Percentiles rank a stretch among this genome's conserved stretches.
Evolutionary conservation across 2,329 filamentous ascomycete genomes (phyloP).

Genomic region (Fusarium hainanense): DNA sequence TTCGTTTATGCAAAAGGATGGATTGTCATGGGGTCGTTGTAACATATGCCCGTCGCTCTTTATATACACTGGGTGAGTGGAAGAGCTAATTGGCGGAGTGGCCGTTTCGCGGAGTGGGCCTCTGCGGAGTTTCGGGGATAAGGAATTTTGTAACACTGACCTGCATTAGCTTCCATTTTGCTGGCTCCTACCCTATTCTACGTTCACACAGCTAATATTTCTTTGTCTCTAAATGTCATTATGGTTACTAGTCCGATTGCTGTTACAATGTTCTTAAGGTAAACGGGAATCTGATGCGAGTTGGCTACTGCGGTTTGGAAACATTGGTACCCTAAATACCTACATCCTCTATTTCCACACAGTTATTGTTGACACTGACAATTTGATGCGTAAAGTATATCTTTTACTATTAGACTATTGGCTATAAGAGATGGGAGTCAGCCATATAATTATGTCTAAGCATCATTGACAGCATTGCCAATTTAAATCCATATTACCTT

Average conservation of each 20-base stretch:
- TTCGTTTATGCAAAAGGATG: neutral
- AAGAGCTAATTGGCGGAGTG: neutral
- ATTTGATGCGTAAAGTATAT: no score
- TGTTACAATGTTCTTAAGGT: neutral
- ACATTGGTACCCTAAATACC: fast-evolving
- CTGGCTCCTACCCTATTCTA: neutral
- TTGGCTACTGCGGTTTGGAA: neutral
- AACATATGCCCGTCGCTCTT: neutral
- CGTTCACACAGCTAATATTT: neutral
- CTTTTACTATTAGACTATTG: no score
- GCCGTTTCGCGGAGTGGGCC: neutral
- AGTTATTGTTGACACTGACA: neutral
- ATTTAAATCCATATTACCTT: no score
- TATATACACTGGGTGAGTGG: neutral
- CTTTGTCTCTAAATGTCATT: neutral
- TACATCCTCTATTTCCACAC: neutral
- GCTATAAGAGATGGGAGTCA: no score
- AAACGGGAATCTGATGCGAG: neutral
- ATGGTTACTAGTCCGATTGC: neutral
- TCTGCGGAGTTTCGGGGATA: neutral
- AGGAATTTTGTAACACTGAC: neutral
- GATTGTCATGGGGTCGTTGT: neutral
- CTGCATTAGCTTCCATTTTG: neutral
- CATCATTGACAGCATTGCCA: no score
- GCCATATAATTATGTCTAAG: no score